These are phyloP conservation scores for Hortaea sp. DNA, from an alignment of 2,329 filamentous ascomycete genomes.

Conservation along the genomic window DNA sequence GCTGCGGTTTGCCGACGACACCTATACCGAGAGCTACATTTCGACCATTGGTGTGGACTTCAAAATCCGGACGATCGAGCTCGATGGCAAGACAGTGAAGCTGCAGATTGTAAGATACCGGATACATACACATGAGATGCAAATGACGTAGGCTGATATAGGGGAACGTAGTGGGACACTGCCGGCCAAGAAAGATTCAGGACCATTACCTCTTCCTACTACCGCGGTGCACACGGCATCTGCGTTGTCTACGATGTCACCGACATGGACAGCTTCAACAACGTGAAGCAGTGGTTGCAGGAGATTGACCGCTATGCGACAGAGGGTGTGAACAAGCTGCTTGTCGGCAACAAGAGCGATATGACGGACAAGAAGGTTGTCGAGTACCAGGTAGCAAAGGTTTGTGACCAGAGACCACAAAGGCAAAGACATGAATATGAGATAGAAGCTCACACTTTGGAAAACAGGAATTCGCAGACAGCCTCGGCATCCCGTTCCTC, in stretches of 20 bases:
- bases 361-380: conserved; percentile 99
- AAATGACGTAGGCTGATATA: conserved; percentile 4
- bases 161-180: conserved; percentile 77
- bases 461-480: conserved; percentile 89
- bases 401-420: conserved; percentile 34
- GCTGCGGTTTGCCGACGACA: conserved; percentile 95
- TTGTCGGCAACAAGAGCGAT: conserved; percentile 99
- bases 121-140: not conserved
- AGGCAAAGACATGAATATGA: not conserved
- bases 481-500: conserved; percentile 96
- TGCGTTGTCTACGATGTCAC: conserved; percentile 99
- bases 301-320: conserved; percentile 99
- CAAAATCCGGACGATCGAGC: conserved; percentile 99
- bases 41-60: conserved; percentile 99
- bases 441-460: conserved; percentile 9
- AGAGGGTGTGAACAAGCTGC: conserved; percentile 97
- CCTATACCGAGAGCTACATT: conserved; percentile 99
- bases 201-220: conserved; percentile 99
- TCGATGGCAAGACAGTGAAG: conserved; percentile 99
- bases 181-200: conserved; percentile 98
- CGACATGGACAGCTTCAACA: conserved; percentile 99
- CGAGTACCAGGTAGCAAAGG: conserved; percentile 98
- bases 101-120: conserved; percentile 77
- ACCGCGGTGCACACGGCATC: conserved; percentile 96
- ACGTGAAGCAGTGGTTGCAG: conserved; percentile 99